Evolutionary conservation across 2,329 filamentous ascomycete genomes (phyloP), one percentile per base, ranked within the genome.

Genomic region (Penicillium glabrum): DNA sequence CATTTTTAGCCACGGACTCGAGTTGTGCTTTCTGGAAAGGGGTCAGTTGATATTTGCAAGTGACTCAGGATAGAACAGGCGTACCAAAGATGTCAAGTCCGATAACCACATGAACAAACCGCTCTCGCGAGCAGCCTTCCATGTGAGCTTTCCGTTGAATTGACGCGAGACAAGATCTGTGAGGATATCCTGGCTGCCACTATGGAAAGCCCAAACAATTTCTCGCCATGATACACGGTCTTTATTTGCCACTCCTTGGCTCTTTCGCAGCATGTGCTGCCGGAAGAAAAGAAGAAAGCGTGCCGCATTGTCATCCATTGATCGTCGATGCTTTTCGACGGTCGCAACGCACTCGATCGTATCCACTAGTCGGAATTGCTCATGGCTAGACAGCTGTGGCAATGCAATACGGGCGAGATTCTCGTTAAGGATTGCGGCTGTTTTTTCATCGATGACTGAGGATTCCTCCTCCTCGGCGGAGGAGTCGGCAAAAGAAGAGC

Each of bases 101-200:
- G 86, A 85, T 61, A 99, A 82, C 93, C 95, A 99, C 87, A 97
- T 93, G 69, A 96, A 97, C 54, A 98, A 82, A 11, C 95, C 95
- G 63, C 89, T 91, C 70, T 96, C 89, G 46, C 89, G 83, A 1
- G 93, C 95, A 66, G 93, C 84, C 61, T 89, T 84, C 95, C 95
- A 99, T 7, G 88, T 78, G 78, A 98, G 82, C 57, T 85, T 88
- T 1, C 89, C 88, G 61, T 92, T 89, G 65, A 89, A 92, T 67
- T 96, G 91, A 21, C 85, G 81, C 11, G 87, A 86, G 10, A 96
- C 89, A 65, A 96, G 87, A 71, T 96, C 91, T 1, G 89, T 80
- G 19, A 98, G 79, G 39, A 98, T 93, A 69, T 98, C 93, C 73
- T 99, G 95, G 58, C 91, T 78, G 31, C 67, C 72, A 51, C 75